Evolutionary conservation across 495 filamentous ascomycete genomes (phyloP).

Genomic region (Penicillium herquei): DNA sequence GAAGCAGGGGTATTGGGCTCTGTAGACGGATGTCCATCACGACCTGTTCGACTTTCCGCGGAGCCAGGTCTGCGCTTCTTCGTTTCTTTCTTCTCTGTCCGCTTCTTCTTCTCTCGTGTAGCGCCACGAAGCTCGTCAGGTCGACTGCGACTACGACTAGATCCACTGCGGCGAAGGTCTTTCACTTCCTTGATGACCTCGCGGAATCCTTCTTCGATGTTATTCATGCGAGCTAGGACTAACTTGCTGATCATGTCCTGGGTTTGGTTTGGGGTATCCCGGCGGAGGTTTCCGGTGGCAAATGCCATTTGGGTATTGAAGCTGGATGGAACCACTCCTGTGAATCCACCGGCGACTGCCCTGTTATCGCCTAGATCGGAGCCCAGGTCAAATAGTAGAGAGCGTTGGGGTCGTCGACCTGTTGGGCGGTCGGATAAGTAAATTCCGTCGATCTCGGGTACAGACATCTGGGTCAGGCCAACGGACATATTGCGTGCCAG

Average conservation of each 20-base stretch:
- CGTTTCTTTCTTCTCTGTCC: slow-evolving; percentile 28
- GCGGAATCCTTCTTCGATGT: slow-evolving; percentile 79
- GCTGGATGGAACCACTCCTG: slow-evolving; percentile 65
- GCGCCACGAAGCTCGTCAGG: slow-evolving; percentile 23
- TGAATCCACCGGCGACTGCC: slow-evolving; percentile 49
- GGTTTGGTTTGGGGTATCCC: slow-evolving; percentile 41
- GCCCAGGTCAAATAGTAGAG: slow-evolving; percentile 64
- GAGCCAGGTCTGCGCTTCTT: slow-evolving; percentile 26
- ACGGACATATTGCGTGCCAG: slow-evolving; percentile 49
- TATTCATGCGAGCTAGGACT: slow-evolving; percentile 90
- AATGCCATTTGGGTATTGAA: slow-evolving; percentile 78
- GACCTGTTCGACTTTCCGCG: slow-evolving; percentile 15
- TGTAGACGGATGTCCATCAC: slow-evolving; percentile 12
- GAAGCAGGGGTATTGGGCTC: neutral
- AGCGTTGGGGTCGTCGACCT: slow-evolving; percentile 42
- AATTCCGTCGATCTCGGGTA: slow-evolving; percentile 48
- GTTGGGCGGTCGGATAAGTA: slow-evolving; percentile 34
- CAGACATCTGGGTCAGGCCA: slow-evolving; percentile 50
- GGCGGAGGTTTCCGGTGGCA: slow-evolving; percentile 52
- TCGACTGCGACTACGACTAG: slow-evolving; percentile 30
- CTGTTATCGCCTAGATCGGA: slow-evolving; percentile 73
- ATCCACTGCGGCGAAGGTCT: slow-evolving; percentile 43
- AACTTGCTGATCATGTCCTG: slow-evolving; percentile 73
- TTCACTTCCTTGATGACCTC: slow-evolving; percentile 84
- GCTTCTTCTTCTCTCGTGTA: slow-evolving; percentile 31